Conservation (phyloP, 176 grass and related monocot species). For the Tillandsia leiboldiana region DNA sequence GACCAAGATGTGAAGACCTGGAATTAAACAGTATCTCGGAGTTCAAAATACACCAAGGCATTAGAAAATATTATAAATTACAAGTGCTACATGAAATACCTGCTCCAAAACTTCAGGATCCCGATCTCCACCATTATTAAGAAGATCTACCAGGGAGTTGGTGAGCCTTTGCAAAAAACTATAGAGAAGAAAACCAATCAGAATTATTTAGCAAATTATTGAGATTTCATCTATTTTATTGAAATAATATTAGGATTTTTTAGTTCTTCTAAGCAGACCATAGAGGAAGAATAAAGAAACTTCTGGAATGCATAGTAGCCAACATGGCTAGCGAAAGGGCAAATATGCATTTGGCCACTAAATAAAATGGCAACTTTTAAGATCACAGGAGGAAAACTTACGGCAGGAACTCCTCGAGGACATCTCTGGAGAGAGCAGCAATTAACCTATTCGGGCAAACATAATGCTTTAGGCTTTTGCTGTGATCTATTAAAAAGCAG, state of each 20-base stretch:
- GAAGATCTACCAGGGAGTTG: slow-evolving; percentile 48
- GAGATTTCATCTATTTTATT: no score
- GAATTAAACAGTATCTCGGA: slow-evolving; percentile 20
- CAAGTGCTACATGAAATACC: slow-evolving; percentile 29
- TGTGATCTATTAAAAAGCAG: background rate
- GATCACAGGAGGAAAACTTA: slow-evolving; percentile 34
- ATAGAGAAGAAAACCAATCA: background rate
- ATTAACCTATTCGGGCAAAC: slow-evolving; percentile 62
- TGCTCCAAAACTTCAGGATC: slow-evolving; percentile 91
- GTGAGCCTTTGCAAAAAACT: slow-evolving; percentile 62
- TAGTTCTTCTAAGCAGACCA: no score
- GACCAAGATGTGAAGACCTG: slow-evolving; percentile 98
- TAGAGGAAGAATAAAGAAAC: background rate
- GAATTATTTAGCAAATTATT: no score
- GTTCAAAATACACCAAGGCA: slow-evolving; percentile 8
- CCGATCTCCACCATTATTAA: slow-evolving; percentile 58
- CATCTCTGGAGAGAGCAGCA: slow-evolving; percentile 73
- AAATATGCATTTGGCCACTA: background rate
- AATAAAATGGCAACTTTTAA: background rate
- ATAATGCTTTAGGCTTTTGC: background rate
- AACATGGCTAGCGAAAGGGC: background rate
- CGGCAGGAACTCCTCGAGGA: slow-evolving; percentile 77
- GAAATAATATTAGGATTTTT: no score
- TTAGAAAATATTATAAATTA: slow-evolving; percentile 18
- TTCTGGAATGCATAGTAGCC: background rate